Conservation (phyloP, 331 rosid genomes). For the Phaseolus coccineus region DNA sequence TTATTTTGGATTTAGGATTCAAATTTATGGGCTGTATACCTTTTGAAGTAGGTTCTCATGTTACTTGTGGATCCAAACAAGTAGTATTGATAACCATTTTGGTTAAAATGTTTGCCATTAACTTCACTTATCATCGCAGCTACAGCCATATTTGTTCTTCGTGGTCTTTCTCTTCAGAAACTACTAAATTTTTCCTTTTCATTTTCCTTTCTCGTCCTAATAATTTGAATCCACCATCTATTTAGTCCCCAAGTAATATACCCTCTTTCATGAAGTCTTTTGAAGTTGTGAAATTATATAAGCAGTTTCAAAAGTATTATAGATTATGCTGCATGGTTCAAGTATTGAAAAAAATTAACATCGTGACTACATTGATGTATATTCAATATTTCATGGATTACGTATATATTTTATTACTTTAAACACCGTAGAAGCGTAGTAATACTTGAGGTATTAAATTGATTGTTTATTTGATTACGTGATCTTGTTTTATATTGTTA, state of each 20-base stretch:
- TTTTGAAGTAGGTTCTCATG: conserved; percentile 26
- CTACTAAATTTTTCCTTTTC: too few relatives aligned
- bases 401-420: neutral
- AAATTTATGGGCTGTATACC: conserved; percentile 19
- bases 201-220: too few relatives aligned
- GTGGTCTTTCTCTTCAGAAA: too few relatives aligned
- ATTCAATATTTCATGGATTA: neutral
- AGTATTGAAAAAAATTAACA: neutral
- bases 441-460: too few relatives aligned
- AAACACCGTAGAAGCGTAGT: neutral
- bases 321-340: neutral
- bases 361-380: neutral
- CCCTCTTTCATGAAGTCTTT: too few relatives aligned
- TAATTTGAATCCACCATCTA: too few relatives aligned
- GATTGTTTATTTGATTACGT: too few relatives aligned
- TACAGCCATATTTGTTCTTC: neutral
- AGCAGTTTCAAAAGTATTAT: neutral
- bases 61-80: conserved; percentile 54
- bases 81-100: conserved; percentile 49
- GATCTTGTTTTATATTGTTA: too few relatives aligned
- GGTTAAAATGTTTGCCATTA: conserved; percentile 13
- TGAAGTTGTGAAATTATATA: too few relatives aligned
- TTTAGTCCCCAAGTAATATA: too few relatives aligned
- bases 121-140: neutral
- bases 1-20: conserved; percentile 26